These are phyloP conservation scores for Tricholoma flavovirens DNA, from an alignment of 768 basidiomycete species.

Conservation along the genomic window DNA sequence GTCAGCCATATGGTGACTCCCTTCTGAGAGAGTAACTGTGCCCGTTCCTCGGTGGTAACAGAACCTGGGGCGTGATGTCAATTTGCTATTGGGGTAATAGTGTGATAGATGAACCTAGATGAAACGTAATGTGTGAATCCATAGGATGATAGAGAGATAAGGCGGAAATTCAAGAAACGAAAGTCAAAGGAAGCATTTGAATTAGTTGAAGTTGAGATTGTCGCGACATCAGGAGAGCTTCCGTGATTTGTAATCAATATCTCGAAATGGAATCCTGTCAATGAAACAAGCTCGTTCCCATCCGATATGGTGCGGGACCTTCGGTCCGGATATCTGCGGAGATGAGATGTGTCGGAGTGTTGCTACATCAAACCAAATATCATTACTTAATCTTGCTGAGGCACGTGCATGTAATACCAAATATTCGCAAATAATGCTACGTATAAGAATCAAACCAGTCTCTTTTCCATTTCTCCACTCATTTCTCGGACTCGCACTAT, in stretches of 20 bases:
- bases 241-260: too few relatives aligned
- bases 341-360: too few relatives aligned
- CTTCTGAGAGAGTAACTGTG: constrained; percentile 62
- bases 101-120: constrained; percentile 13
- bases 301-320: too few relatives aligned
- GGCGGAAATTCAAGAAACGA: neutral
- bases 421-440: neutral
- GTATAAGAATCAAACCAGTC: constrained; percentile 3
- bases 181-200: too few relatives aligned
- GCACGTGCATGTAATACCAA: neutral
- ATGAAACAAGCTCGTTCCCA: too few relatives aligned
- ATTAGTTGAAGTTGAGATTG: constrained; percentile 15
- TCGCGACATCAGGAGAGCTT: constrained; percentile 9
- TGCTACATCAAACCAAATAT: too few relatives aligned
- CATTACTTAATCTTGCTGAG: too few relatives aligned
- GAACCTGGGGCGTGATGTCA: too few relatives aligned
- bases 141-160: constrained; percentile 16
- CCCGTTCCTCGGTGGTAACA: constrained; percentile 63
- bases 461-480: constrained; percentile 20
- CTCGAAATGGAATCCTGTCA: too few relatives aligned
- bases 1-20: constrained; percentile 97
- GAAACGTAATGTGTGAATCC: constrained; percentile 58
- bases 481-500: constrained; percentile 28
- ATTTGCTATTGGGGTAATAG: too few relatives aligned
- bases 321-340: too few relatives aligned